A percentile compares a stretch with the other conserved stretches of the same genome.
Conservation (phyloP, 345 rosid genomes). For the Aurinia saxatilis region DNA sequence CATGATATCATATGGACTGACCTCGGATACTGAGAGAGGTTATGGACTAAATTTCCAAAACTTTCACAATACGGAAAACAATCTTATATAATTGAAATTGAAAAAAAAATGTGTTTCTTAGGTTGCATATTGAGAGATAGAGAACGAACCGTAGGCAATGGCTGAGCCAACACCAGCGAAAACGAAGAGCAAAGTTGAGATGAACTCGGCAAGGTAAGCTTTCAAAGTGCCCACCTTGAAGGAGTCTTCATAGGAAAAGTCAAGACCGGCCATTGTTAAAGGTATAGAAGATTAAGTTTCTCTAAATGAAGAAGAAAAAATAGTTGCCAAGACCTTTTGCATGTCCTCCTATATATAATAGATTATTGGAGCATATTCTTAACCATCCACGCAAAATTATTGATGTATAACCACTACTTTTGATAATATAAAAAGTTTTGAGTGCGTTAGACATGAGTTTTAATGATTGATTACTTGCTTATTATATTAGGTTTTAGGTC, state of each 20-base stretch:
- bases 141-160: slow-evolving; percentile 60
- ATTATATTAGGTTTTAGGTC: neutral
- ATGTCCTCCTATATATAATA: slow-evolving; percentile 7
- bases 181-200: slow-evolving; percentile 88
- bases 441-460: slow-evolving; percentile 13
- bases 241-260: slow-evolving; percentile 62
- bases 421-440: neutral
- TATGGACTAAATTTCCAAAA: no score
- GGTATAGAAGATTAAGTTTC: neutral
- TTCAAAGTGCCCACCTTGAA: slow-evolving; percentile 56
- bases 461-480: slow-evolving; percentile 2
- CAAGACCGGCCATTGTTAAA: slow-evolving; percentile 35
- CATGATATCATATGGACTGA: no score
- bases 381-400: neutral
- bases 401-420: neutral
- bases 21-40: no score
- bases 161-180: slow-evolving; percentile 90
- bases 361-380: slow-evolving; percentile 8
- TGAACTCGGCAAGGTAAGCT: slow-evolving; percentile 87
- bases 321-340: neutral
- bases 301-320: neutral
- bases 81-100: no score
- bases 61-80: no score
- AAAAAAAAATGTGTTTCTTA: neutral
- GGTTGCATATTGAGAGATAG: neutral